Conservation (phyloP, 1,284 basidiomycete species). For the Ustilago trichophora region DNA sequence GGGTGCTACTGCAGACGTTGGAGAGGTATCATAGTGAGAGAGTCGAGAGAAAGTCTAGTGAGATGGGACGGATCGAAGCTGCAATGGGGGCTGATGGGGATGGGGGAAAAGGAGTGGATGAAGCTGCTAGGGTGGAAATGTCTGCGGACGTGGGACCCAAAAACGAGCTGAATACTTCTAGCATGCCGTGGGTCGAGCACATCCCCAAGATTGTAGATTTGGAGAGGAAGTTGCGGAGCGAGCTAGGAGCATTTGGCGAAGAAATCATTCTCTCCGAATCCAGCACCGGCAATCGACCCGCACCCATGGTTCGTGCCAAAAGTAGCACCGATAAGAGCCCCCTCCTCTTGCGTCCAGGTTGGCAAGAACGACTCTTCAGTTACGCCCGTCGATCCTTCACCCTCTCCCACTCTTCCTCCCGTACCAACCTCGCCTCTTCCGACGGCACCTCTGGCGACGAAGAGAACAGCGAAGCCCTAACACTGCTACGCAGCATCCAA, state of each 20-base stretch:
- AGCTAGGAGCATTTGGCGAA: constrained; percentile 32
- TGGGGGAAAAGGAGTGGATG: not conserved
- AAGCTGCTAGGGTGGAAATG: too few relatives aligned
- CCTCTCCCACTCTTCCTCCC: not conserved
- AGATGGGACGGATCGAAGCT: constrained; percentile 1
- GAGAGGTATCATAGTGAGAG: constrained; percentile 10
- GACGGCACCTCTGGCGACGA: not conserved
- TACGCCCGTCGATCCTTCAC: constrained; percentile 26
- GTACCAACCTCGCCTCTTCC: not conserved
- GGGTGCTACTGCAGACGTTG: constrained; percentile 31
- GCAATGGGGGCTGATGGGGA: too few relatives aligned
- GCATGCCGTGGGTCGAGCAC: constrained; percentile 8
- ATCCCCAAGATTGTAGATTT: constrained; percentile 4
- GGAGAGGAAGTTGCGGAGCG: constrained; percentile 7
- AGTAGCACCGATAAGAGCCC: constrained; percentile 26
- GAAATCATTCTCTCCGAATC: too few relatives aligned
- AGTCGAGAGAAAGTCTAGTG: constrained; percentile 3
- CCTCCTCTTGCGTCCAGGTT: constrained; percentile 30
- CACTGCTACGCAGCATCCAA: constrained; percentile 5
- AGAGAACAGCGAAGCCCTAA: not conserved
- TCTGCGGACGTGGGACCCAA: constrained; percentile 4
- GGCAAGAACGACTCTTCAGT: constrained; percentile 39
- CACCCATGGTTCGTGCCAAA: too few relatives aligned
- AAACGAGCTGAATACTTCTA: constrained; percentile 6
- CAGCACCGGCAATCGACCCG: too few relatives aligned